A percentile compares a stretch with the other conserved stretches of the same genome.
Evolutionary conservation across 1,284 basidiomycete species (phyloP).

Genomic region (Trichosporon sp.): DNA sequence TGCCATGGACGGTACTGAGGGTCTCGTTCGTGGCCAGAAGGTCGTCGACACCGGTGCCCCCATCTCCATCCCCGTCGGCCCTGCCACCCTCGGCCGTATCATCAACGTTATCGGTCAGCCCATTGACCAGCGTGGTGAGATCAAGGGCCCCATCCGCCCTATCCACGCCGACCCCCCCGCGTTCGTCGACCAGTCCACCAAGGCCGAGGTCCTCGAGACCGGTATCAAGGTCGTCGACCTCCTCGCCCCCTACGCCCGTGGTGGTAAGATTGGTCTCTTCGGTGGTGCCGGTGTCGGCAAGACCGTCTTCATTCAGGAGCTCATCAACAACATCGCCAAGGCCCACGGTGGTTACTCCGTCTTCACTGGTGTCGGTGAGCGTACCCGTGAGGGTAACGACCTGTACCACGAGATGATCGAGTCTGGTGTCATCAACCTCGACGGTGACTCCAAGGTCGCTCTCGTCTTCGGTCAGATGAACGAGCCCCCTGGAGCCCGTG

Average conservation of each 20-base stretch:
- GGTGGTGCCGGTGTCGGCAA: slow-evolving; percentile 99
- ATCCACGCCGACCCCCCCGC: slow-evolving; percentile 96
- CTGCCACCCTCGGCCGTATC: slow-evolving; percentile 87
- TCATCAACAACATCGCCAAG: slow-evolving; percentile 99
- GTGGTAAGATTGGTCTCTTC: slow-evolving; percentile 99
- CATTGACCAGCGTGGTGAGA: slow-evolving; percentile 98
- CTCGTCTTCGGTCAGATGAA: slow-evolving; percentile 99
- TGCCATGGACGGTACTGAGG: slow-evolving; percentile 99
- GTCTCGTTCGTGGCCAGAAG: slow-evolving; percentile 97
- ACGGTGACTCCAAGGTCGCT: slow-evolving; percentile 98
- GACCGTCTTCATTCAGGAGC: slow-evolving; percentile 92
- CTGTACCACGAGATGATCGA: slow-evolving; percentile 99
- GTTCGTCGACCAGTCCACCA: slow-evolving; percentile 97
- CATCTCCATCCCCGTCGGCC: slow-evolving; percentile 94
- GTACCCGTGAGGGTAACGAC: slow-evolving; percentile 99
- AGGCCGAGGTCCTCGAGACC: slow-evolving; percentile 96
- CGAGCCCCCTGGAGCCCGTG: slow-evolving; percentile 99
- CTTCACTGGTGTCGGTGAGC: slow-evolving; percentile 95
- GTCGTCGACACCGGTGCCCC: slow-evolving; percentile 94
- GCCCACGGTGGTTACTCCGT: slow-evolving; percentile 99
- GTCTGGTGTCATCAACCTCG: slow-evolving; percentile 98
- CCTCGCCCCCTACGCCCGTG: slow-evolving; percentile 97
- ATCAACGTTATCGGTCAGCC: slow-evolving; percentile 99
- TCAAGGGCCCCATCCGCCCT: slow-evolving; percentile 82
- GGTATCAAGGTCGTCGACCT: slow-evolving; percentile 99